Evolutionary conservation across 345 rosid species (phyloP).

Genomic region (Fremontodendron californicum): DNA sequence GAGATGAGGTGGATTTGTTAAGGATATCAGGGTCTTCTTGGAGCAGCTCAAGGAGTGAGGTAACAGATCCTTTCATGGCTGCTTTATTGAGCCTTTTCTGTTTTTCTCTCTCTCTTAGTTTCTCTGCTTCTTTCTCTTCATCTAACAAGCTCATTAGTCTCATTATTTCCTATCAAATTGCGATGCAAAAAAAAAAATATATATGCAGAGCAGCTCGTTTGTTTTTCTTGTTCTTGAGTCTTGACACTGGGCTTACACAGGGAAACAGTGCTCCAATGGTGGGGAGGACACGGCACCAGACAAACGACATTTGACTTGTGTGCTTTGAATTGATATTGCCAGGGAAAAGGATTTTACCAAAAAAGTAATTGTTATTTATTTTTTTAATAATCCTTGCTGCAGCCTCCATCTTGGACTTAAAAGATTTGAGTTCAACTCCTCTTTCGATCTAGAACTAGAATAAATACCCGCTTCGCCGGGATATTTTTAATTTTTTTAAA

Average conservation of each 20-base stretch:
- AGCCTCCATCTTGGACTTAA: not conserved
- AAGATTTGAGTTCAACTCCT: not conserved
- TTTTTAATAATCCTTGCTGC: not conserved
- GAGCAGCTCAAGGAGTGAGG: constrained; percentile 14
- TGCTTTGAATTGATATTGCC: not conserved
- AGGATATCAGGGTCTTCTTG: constrained; percentile 22
- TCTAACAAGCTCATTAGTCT: not conserved
- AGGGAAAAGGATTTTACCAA: not conserved
- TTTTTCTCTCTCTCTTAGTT: not conserved
- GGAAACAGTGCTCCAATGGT: not conserved
- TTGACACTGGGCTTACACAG: too few relatives aligned
- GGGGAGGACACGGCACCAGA: not conserved
- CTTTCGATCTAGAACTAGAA: too few relatives aligned
- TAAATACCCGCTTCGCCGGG: too few relatives aligned
- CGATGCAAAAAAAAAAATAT: too few relatives aligned
- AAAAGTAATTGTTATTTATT: not conserved
- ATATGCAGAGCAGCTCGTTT: too few relatives aligned
- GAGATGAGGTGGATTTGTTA: constrained; percentile 14
- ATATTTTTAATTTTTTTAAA: too few relatives aligned
- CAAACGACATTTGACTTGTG: not conserved
- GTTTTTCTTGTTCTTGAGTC: not conserved
- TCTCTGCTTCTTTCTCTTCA: not conserved
- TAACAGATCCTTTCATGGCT: constrained; percentile 12
- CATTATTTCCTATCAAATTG: not conserved
- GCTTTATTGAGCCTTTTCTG: constrained; percentile 20